Evolutionary conservation across 768 basidiomycete species (phyloP), one percentile per base, ranked within the genome.

Genomic region (Peribolospora kevripleyi): DNA sequence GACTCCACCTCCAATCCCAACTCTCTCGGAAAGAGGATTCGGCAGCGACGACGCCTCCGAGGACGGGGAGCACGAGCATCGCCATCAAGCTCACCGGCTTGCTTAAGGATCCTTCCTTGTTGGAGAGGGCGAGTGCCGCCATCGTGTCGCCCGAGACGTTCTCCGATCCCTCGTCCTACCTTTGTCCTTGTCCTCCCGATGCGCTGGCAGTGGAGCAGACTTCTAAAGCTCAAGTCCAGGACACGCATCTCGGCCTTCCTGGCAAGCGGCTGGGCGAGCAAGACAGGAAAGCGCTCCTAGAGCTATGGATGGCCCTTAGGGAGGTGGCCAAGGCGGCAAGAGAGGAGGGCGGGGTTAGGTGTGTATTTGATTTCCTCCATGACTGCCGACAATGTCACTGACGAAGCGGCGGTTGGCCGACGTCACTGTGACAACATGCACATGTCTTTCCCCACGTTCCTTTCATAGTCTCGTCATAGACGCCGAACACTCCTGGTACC

Each of bases 401-500:
- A 25, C 25, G 25, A 25, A 25, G 25, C 25, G 25, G 25, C 1
- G 1, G 25, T 25, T 25, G 25, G 1, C 25, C 1, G 1, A 25
- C 25, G 25, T 25, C 25, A 25, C 25, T 25, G 25, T 25, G 25
- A 25, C 25, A 25, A 25, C 25, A 25, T 25, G 25, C 25, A 25
- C 25, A 25, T 25, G 25, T 25, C 25, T 25, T 25, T 25, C 25
- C 25, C 25, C 25, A 25, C 25, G 25, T 25, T 25, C 25, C 25
- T 25, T 25, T 25, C 25, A 25, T 1, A 57, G 64, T 37, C 53
- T 65, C 40, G 37, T 60, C 13, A 59, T 65, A 41, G 64, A 65
- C 48, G 63, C 64, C 13, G 64, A 65, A 58, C 60, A 64, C 51
- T 58, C 60, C n/a, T 62, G 61, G 60, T 63, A 52, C 59, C 63